Conservation (phyloP, 139 green algal genomes). For the Tetradesmus obliquus region DNA sequence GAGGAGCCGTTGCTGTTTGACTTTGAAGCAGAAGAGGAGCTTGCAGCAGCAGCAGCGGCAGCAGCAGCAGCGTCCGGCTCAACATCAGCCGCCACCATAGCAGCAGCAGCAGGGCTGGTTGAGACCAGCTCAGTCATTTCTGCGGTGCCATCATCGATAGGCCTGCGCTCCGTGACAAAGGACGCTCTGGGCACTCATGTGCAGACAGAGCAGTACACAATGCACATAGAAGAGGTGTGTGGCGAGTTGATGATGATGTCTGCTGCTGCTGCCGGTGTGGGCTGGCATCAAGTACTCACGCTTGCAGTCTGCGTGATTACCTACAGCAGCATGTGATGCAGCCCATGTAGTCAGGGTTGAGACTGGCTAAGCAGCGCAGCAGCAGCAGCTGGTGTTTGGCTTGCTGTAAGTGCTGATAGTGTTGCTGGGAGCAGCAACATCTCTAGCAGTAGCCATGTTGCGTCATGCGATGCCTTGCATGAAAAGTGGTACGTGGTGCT, state of each 20-base stretch:
- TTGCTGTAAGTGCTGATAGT: no score
- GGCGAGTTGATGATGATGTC: not conserved
- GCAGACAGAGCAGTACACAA: conserved; percentile 10
- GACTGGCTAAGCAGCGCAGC: no score
- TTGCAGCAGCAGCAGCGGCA: conserved; percentile 4
- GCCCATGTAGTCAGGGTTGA: no score
- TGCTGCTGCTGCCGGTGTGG: not conserved
- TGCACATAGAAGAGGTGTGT: conserved; percentile 38
- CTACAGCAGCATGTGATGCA: no score
- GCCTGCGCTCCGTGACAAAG: not conserved
- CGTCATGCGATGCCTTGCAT: no score
- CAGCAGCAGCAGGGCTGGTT: not conserved
- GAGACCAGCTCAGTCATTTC: conserved; percentile 6
- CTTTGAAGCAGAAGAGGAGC: conserved; percentile 15
- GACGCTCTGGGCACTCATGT: conserved; percentile 20
- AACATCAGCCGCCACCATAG: not conserved
- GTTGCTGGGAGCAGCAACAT: not conserved
- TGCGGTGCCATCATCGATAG: not conserved
- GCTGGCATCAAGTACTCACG: no score
- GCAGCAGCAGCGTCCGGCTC: not conserved
- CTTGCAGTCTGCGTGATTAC: no score
- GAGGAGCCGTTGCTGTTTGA: conserved; percentile 43
- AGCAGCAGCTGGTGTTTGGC: no score
- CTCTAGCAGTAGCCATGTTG: no score
- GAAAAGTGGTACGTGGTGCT: no score